These are phyloP conservation scores for Stephanodiscus triporus DNA, from an alignment of 108 stramenopile genomes.

Conservation along the genomic window DNA sequence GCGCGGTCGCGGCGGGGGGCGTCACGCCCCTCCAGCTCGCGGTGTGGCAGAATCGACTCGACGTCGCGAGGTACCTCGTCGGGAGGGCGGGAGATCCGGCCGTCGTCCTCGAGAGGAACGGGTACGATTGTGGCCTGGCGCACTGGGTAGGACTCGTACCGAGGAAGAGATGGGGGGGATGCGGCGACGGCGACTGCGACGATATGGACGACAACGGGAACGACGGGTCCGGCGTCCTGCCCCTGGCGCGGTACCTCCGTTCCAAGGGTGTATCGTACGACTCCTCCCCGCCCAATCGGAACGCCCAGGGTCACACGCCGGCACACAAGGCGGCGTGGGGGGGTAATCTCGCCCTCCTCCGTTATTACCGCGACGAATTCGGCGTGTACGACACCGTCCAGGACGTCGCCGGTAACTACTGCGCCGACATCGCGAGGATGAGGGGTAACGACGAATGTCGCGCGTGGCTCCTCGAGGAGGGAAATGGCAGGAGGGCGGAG, in stretches of 20 bases:
- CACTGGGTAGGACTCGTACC: constrained; percentile 85
- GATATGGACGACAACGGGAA: constrained; percentile 18
- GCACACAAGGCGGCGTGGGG: constrained; percentile 88
- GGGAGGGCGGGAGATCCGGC: constrained; percentile 39
- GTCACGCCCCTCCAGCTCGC: constrained; percentile 86
- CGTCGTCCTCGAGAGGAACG: constrained; percentile 58
- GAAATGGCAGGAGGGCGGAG: constrained; percentile 59
- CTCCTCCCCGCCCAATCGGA: constrained; percentile 39
- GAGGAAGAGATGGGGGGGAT: constrained; percentile 39
- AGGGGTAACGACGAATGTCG: constrained; percentile 58
- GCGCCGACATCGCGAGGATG: constrained; percentile 86
- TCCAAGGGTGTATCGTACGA: constrained; percentile 33
- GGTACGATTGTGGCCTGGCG: constrained; percentile 75
- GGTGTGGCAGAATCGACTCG: constrained; percentile 82
- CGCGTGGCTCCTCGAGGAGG: constrained; percentile 58
- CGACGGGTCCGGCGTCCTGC: constrained; percentile 49
- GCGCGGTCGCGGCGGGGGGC: constrained; percentile 58
- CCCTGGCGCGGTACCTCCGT: constrained; percentile 50
- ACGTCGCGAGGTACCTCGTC: constrained; percentile 63
- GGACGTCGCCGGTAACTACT: constrained; percentile 81
- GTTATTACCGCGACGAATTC: constrained; percentile 66
- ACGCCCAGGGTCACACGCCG: constrained; percentile 70
- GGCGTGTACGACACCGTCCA: constrained; percentile 65
- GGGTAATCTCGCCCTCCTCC: constrained; percentile 66
- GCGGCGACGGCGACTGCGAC: not conserved